Percentiles rank a stretch among this genome's conserved stretches.
Evolutionary conservation across 495 filamentous ascomycete species (phyloP).

Genomic region (Aspergillus egyptiacus): DNA sequence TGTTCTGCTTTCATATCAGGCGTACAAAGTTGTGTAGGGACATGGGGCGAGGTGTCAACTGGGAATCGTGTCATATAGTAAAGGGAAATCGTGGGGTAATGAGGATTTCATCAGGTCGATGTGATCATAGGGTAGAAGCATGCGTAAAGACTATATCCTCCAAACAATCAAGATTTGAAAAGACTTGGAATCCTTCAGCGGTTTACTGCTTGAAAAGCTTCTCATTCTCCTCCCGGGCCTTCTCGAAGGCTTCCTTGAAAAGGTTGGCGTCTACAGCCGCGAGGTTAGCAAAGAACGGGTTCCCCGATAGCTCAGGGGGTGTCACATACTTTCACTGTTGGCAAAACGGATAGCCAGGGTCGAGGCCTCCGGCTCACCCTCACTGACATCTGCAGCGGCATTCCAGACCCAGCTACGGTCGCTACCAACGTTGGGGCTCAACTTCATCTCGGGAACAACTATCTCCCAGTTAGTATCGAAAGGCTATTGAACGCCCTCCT

Average conservation of each 20-base stretch:
- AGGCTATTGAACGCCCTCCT: too few species aligned
- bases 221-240: constrained; percentile 96
- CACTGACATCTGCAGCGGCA: constrained; percentile 92
- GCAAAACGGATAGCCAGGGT: constrained; percentile 97
- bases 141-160: constrained; percentile 17
- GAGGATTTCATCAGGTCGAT: constrained; percentile 13
- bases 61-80: constrained; percentile 11
- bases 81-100: constrained; percentile 12
- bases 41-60: constrained; percentile 3
- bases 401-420: constrained; percentile 99
- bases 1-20: constrained; percentile 16
- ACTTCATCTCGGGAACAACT: constrained; percentile 99
- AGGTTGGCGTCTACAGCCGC: constrained; percentile 73
- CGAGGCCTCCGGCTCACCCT: constrained; percentile 93
- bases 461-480: constrained; percentile 17
- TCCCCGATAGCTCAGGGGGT: not conserved
- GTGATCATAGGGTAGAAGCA: constrained; percentile 13
- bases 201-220: constrained; percentile 59
- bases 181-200: too few species aligned
- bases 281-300: constrained; percentile 4
- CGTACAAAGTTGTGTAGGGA: constrained; percentile 2
- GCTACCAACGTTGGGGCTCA: constrained; percentile 93
- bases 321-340: constrained; percentile 86
- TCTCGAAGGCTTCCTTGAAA: constrained; percentile 98
- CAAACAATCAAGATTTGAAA: constrained; percentile 14